phyloP scores from a whole-genome alignment of 129 eudicot species.

The Pseudognaphalium luteoalbum region DNA sequence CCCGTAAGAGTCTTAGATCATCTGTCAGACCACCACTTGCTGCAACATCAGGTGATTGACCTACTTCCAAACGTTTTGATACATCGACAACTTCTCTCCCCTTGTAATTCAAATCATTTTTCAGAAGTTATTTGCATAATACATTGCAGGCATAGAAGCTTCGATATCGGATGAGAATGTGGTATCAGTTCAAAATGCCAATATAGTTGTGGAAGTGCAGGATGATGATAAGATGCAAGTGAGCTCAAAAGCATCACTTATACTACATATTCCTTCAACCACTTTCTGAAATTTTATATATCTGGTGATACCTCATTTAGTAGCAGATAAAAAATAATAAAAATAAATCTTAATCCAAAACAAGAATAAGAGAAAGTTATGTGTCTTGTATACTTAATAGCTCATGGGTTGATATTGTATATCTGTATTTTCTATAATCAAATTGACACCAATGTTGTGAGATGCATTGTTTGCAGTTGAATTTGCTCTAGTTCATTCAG shows the following conservation, averaged over 20 bases:
- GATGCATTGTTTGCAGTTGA: constrained; percentile 5
- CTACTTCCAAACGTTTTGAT: constrained; percentile 6
- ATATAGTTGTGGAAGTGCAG: constrained; percentile 64
- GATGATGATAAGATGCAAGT: constrained; percentile 75
- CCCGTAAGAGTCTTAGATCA: constrained; percentile 24
- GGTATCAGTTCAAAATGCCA: constrained; percentile 54
- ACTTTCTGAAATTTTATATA: constrained; percentile 18
- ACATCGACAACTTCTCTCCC: neutral
- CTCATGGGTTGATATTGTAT: neutral
- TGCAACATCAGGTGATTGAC: constrained; percentile 61
- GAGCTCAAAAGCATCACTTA: constrained; percentile 42
- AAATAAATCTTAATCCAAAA: neutral
- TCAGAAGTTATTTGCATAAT: constrained; percentile 14
- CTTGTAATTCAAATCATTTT: neutral
- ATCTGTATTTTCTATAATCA: neutral
- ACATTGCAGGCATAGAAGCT: constrained; percentile 66
- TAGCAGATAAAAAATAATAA: no score
- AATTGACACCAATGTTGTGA: neutral
- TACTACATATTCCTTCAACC: constrained; percentile 19
- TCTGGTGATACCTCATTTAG: neutral
- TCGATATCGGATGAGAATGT: constrained; percentile 54
- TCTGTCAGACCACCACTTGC: constrained; percentile 59
- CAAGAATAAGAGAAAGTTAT: neutral
- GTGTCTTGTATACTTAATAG: neutral
- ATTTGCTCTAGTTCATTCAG: constrained; percentile 15